These are phyloP conservation scores for Echeveria elegans DNA, from an alignment of 164 flowering plant species.

Conservation along the genomic window DNA sequence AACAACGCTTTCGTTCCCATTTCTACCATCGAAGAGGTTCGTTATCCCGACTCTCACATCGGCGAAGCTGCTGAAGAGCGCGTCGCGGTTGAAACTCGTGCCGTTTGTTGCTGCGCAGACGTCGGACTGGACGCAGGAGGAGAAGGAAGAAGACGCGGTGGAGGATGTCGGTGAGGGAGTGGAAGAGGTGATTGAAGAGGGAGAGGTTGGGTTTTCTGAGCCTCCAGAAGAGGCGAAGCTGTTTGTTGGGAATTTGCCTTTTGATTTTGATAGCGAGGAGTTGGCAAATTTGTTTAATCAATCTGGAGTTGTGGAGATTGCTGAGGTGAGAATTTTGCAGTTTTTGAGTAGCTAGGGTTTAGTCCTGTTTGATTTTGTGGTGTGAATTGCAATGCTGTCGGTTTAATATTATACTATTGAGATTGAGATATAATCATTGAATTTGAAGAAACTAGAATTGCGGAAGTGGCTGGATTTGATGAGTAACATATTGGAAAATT, in stretches of 20 bases:
- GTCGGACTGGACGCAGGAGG: neutral
- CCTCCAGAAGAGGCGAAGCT: constrained; percentile 54
- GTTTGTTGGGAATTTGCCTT: constrained; percentile 46
- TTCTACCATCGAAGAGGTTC: neutral
- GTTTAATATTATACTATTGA: neutral
- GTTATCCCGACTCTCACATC: neutral
- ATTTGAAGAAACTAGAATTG: too few species aligned
- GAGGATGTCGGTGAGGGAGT: neutral
- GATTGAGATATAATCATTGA: neutral
- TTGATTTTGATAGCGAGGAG: constrained; percentile 34
- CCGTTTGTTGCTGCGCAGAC: neutral
- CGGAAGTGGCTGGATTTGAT: neutral
- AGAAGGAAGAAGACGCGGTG: neutral
- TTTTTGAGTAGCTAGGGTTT: neutral
- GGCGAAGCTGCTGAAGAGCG: neutral
- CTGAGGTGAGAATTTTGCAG: constrained; percentile 28
- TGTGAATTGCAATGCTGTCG: neutral
- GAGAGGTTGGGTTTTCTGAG: constrained; percentile 15
- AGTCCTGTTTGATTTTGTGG: neutral
- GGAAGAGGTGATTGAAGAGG: neutral
- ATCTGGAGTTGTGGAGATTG: constrained; percentile 44
- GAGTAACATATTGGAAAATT: neutral
- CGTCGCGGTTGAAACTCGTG: neutral
- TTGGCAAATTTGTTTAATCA: constrained; percentile 35
- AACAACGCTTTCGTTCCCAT: neutral